Evolutionary conservation across 2,329 filamentous ascomycete species (phyloP).

Genomic region (Sporothrix luriei): DNA sequence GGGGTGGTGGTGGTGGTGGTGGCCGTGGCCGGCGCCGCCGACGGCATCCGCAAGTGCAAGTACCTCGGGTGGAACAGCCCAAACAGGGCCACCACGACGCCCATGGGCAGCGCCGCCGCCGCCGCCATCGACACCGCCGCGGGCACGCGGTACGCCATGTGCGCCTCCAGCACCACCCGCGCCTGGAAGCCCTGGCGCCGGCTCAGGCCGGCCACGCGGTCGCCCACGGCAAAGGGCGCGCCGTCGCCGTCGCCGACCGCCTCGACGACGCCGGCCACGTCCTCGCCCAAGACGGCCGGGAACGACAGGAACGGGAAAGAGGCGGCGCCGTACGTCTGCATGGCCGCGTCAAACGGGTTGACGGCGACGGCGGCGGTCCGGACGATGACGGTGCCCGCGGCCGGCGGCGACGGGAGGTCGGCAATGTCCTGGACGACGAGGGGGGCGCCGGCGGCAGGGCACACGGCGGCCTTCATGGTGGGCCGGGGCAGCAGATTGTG

Average conservation of each 20-base stretch:
- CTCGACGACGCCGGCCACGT: slow-evolving; percentile 37
- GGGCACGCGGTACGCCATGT: not conserved
- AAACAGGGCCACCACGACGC: slow-evolving; percentile 16
- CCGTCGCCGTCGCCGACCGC: slow-evolving; percentile 32
- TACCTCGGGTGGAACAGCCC: slow-evolving; percentile 20
- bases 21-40: too few relatives aligned
- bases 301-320: slow-evolving; percentile 37
- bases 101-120: slow-evolving; percentile 14
- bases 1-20: too few relatives aligned
- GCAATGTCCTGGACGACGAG: slow-evolving; percentile 7
- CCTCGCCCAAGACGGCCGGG: slow-evolving; percentile 37
- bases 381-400: slow-evolving; percentile 34
- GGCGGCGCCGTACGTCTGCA: slow-evolving; percentile 38
- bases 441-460: not conserved
- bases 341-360: slow-evolving; percentile 40
- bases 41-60: not conserved
- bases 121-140: not conserved
- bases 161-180: not conserved
- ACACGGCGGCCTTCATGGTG: slow-evolving; percentile 12
- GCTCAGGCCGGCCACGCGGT: slow-evolving; percentile 10
- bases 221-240: not conserved
- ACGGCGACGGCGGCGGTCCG: slow-evolving; percentile 37
- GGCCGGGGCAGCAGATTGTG: too few relatives aligned
- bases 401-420: not conserved
- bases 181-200: not conserved